These are phyloP conservation scores for Sechiopsis laciniata DNA, from an alignment of 306 rosid genomes.

Conservation along the genomic window DNA sequence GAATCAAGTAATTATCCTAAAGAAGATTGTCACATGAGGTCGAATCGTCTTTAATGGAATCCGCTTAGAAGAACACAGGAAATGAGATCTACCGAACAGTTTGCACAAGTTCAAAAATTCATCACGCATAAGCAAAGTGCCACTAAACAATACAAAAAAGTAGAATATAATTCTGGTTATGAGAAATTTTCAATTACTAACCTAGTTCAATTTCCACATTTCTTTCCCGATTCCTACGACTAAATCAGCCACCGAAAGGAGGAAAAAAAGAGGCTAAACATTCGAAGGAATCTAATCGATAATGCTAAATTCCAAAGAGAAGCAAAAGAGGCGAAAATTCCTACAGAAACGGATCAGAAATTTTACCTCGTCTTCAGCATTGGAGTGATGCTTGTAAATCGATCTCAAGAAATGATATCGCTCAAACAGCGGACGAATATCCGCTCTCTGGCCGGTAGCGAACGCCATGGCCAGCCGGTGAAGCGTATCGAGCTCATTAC, in stretches of 20 bases:
- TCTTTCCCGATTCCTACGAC: not conserved
- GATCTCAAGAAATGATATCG: conserved; percentile 79
- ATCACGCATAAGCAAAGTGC: conserved; percentile 2
- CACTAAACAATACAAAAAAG: not conserved
- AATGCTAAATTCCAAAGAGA: conserved; percentile 16
- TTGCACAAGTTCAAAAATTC: not conserved
- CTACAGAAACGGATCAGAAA: conserved; percentile 26
- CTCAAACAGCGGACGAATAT: conserved; percentile 58
- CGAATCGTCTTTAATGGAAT: conserved; percentile 16
- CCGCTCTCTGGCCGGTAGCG: conserved; percentile 66
- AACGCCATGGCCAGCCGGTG: conserved; percentile 80
- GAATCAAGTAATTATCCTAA: conserved; percentile 16
- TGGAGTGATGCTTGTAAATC: conserved; percentile 83
- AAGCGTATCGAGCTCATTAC: conserved; percentile 81
- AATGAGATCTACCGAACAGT: conserved; percentile 18
- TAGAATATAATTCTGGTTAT: conserved; percentile 1
- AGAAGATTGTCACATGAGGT: conserved; percentile 18
- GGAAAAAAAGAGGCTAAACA: not conserved
- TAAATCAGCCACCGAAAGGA: not conserved
- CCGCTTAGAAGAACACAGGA: not conserved
- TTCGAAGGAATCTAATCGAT: not conserved
- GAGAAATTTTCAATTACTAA: not conserved
- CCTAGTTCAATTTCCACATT: conserved; percentile 8
- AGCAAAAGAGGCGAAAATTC: conserved; percentile 3
- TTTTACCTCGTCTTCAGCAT: conserved; percentile 96